Evolutionary conservation across 1,139 yeast genomes (phyloP).

Genomic region (Trichomonascaceae sp.): DNA sequence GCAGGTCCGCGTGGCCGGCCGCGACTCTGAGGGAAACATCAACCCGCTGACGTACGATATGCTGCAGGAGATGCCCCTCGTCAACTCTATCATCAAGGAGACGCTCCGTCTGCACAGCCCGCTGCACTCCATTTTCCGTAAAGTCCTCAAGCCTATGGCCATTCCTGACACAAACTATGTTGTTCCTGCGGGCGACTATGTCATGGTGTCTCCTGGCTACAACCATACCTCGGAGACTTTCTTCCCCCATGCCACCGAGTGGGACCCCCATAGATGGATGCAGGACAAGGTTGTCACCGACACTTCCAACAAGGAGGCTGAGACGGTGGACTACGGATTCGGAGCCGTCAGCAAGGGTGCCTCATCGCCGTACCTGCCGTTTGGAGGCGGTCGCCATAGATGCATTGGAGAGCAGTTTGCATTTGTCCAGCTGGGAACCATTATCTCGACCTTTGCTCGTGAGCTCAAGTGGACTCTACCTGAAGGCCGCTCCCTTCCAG

Average conservation of each 20-base stretch:
- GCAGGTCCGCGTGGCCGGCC: conserved; percentile 47
- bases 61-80: conserved; percentile 66
- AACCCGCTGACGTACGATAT: conserved; percentile 56
- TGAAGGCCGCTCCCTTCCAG: conserved; percentile 47
- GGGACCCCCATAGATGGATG: conserved; percentile 88
- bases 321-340: conserved; percentile 81
- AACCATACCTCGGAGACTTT: conserved; percentile 63
- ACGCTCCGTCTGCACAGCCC: conserved; percentile 94
- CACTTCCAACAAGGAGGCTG: conserved; percentile 28
- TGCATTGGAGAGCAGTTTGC: conserved; percentile 99
- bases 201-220: conserved; percentile 88
- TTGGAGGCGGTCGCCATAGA: conserved; percentile 99
- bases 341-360: conserved; percentile 96
- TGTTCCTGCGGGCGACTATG: conserved; percentile 82
- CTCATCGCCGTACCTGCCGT: conserved; percentile 87
- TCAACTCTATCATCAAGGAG: conserved; percentile 78
- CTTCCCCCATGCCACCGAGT: conserved; percentile 57
- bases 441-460: conserved; percentile 63
- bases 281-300: conserved; percentile 29
- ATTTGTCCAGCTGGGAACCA: conserved; percentile 80
- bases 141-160: conserved; percentile 63
- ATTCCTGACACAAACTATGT: conserved; percentile 72
- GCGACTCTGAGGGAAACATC: conserved; percentile 28
- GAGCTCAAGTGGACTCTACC: conserved; percentile 66
- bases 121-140: conserved; percentile 87